These are phyloP conservation scores for Hsuehochloa calcarea DNA, from an alignment of 176 grass and related monocot genomes.

Conservation along the genomic window DNA sequence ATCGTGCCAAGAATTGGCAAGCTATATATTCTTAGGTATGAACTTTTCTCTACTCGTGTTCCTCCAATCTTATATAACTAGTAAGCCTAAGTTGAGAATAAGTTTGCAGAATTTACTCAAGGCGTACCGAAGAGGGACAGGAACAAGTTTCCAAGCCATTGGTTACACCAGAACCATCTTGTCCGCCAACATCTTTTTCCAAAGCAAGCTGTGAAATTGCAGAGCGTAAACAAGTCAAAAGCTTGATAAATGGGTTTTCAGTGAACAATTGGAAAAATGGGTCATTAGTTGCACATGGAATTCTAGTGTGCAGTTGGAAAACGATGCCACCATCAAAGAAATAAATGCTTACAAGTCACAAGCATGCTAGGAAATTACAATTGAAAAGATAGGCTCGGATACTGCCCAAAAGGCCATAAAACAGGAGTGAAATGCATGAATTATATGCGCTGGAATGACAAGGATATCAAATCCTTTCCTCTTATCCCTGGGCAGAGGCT, in stretches of 20 bases:
- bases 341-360: background rate
- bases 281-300: background rate
- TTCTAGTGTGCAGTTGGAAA: background rate
- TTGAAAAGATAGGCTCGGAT: background rate
- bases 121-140: too few relatives aligned
- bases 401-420: too few relatives aligned
- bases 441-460: too few relatives aligned
- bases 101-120: too few relatives aligned
- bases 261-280: background rate
- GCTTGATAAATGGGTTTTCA: conserved; percentile 3
- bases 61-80: too few relatives aligned
- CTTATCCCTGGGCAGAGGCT: too few relatives aligned
- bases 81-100: too few relatives aligned
- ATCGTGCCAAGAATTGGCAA: too few relatives aligned
- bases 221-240: conserved; percentile 5
- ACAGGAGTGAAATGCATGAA: background rate
- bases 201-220: conserved; percentile 32
- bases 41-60: too few relatives aligned
- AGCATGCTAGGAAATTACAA: background rate
- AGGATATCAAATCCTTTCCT: too few relatives aligned
- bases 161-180: background rate
- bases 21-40: too few relatives aligned
- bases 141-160: too few relatives aligned
- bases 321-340: background rate
- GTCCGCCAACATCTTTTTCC: conserved; percentile 5